phyloP scores from a whole-genome alignment of 139 green algal species.

The Chlamydomonas eustigma region DNA sequence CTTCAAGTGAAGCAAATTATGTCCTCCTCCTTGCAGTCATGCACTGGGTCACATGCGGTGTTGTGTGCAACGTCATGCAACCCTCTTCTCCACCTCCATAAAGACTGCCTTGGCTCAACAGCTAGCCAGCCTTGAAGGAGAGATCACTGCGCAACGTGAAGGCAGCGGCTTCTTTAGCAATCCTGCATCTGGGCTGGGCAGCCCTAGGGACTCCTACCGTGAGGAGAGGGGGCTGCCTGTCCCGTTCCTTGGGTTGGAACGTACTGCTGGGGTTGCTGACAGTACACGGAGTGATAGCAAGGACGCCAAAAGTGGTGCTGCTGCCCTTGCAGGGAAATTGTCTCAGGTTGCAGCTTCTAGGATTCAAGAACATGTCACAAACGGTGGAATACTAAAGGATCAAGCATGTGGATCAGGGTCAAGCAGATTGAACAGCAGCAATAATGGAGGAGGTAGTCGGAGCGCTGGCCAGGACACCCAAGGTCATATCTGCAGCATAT shows the following conservation, averaged over 20 bases:
- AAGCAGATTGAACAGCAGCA: too few species aligned
- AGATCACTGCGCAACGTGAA: constrained; percentile 47
- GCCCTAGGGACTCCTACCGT: not conserved
- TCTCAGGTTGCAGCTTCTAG: too few species aligned
- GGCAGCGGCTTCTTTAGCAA: constrained; percentile 53
- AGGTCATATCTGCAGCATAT: too few species aligned
- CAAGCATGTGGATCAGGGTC: too few species aligned
- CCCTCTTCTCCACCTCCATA: not conserved
- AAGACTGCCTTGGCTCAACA: not conserved
- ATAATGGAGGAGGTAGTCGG: too few species aligned
- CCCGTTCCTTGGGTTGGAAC: constrained; percentile 5
- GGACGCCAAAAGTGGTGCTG: too few species aligned
- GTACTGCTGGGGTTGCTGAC: too few species aligned
- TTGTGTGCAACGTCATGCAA: not conserved
- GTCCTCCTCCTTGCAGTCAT: not conserved
- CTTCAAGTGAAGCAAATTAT: constrained; percentile 2
- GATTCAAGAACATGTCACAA: too few species aligned
- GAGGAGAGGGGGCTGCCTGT: not conserved
- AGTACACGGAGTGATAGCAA: too few species aligned
- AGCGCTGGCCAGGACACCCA: too few species aligned
- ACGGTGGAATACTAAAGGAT: too few species aligned
- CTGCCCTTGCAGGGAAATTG: too few species aligned
- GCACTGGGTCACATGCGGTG: not conserved
- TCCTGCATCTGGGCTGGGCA: not conserved
- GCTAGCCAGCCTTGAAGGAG: constrained; percentile 7